phyloP scores from a whole-genome alignment of 2,329 filamentous ascomycete species.

The Phyllosticta citriasiana region DNA sequence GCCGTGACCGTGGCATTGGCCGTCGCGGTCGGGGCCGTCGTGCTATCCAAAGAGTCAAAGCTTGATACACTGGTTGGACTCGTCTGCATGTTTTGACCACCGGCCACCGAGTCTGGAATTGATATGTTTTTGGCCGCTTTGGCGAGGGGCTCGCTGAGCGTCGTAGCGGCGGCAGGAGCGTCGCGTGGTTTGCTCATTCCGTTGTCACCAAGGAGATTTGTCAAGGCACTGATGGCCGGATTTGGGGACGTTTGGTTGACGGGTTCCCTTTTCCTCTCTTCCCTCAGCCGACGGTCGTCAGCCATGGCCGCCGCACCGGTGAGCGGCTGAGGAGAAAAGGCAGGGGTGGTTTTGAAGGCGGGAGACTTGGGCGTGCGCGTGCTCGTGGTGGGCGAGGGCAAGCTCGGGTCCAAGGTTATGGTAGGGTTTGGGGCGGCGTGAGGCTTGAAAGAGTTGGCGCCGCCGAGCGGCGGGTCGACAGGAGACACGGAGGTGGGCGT shows the following conservation, averaged over 20 bases:
- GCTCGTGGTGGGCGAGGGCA: conserved; percentile 17
- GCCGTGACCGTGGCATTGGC: conserved; percentile 36
- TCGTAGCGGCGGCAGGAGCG: conserved; percentile 30
- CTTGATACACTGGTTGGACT: conserved; percentile 45
- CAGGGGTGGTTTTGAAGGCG: conserved; percentile 24
- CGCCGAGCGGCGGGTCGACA: conserved; percentile 15
- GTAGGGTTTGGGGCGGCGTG: conserved; percentile 5
- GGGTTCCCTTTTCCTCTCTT: conserved; percentile 20
- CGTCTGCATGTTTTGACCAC: conserved; percentile 39
- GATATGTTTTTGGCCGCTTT: conserved; percentile 39
- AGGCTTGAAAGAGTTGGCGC: conserved; percentile 14
- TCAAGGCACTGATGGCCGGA: conserved; percentile 34
- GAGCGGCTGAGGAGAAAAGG: conserved; percentile 31
- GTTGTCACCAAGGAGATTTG: conserved; percentile 32
- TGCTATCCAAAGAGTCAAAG: conserved; percentile 43
- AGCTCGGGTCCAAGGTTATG: conserved; percentile 14
- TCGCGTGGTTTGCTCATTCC: conserved; percentile 35
- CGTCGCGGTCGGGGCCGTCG: conserved; percentile 37
- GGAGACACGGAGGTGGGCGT: conserved; percentile 30
- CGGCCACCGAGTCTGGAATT: conserved; percentile 35
- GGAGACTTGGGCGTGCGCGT: conserved; percentile 33
- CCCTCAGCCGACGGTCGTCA: conserved; percentile 35
- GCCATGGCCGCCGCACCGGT: conserved; percentile 40
- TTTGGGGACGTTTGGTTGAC: conserved; percentile 40
- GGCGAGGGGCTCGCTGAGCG: conserved; percentile 39